phyloP scores from a whole-genome alignment of 148 eudicot genomes.

The Drosera capensis region DNA sequence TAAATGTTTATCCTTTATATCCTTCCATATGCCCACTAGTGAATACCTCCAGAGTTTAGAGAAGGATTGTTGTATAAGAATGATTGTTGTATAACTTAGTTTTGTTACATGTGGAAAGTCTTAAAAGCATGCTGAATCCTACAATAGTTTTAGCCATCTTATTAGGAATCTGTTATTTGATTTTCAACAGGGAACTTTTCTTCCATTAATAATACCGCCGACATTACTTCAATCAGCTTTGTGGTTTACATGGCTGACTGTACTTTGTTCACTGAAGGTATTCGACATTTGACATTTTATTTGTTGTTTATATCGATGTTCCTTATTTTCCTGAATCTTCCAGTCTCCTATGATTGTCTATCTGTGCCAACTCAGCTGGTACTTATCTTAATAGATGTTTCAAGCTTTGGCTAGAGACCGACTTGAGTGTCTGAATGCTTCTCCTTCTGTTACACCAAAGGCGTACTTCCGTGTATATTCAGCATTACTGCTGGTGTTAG shows the following conservation, averaged over 20 bases:
- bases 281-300: no score
- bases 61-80: no score
- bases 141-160: not conserved
- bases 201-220: slow-evolving; percentile 81
- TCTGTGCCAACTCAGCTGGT: slow-evolving; percentile 7
- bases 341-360: not conserved
- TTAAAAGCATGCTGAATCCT: no score
- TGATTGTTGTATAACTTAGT: no score
- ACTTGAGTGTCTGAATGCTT: slow-evolving; percentile 93
- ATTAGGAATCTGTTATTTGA: not conserved
- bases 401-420: slow-evolving; percentile 98
- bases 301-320: no score
- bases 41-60: no score
- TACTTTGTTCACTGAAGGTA: slow-evolving; percentile 86
- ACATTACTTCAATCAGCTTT: slow-evolving; percentile 64
- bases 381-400: slow-evolving; percentile 58
- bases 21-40: no score
- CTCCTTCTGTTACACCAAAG: slow-evolving; percentile 93
- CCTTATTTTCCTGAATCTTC: slow-evolving; percentile 4
- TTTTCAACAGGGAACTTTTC: slow-evolving; percentile 69
- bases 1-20: no score
- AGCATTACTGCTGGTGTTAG: slow-evolving; percentile 62
- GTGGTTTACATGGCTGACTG: slow-evolving; percentile 76
- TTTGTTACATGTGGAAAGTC: no score
- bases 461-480: slow-evolving; percentile 92